phyloP scores from a whole-genome alignment of 1,139 yeast genomes.

The Ogataea hybrid region DNA sequence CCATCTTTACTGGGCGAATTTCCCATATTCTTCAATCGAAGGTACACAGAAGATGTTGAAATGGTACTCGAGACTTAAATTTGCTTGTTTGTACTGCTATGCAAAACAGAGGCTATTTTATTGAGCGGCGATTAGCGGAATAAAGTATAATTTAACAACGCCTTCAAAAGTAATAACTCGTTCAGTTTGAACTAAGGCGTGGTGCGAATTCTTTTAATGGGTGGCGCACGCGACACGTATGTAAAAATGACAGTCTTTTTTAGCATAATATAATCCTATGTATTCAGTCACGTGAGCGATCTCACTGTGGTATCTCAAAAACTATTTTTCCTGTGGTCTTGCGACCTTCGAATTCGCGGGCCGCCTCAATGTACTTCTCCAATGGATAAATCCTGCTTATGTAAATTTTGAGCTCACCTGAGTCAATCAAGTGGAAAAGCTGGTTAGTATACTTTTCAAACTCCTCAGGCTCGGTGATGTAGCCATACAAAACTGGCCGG shows the following conservation, averaged over 20 bases:
- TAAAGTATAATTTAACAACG: constrained; percentile 3
- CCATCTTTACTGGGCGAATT: constrained; percentile 47
- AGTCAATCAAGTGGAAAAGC: constrained; percentile 44
- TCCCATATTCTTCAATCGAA: constrained; percentile 41
- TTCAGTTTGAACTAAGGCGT: not conserved
- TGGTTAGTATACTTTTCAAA: constrained; percentile 52
- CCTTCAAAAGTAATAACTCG: constrained; percentile 5
- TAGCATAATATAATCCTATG: not conserved
- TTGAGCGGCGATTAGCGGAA: too few relatives aligned
- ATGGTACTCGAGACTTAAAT: not conserved
- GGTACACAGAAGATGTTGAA: not conserved
- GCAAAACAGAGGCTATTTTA: not conserved
- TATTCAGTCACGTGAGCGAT: not conserved
- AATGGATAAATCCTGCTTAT: constrained; percentile 59
- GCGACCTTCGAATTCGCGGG: constrained; percentile 66
- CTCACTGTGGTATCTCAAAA: constrained; percentile 41
- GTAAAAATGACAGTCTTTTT: not conserved
- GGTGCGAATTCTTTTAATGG: not conserved
- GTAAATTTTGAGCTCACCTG: constrained; percentile 50
- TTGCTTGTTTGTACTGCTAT: not conserved
- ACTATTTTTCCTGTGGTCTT: constrained; percentile 76
- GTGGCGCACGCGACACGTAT: not conserved
- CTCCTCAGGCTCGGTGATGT: constrained; percentile 52
- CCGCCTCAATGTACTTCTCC: constrained; percentile 61
- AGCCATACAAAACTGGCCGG: constrained; percentile 64